Base-by-base conservation (phyloP, 2,329 filamentous ascomycete genomes). In the Cercospora sesami region DNA sequence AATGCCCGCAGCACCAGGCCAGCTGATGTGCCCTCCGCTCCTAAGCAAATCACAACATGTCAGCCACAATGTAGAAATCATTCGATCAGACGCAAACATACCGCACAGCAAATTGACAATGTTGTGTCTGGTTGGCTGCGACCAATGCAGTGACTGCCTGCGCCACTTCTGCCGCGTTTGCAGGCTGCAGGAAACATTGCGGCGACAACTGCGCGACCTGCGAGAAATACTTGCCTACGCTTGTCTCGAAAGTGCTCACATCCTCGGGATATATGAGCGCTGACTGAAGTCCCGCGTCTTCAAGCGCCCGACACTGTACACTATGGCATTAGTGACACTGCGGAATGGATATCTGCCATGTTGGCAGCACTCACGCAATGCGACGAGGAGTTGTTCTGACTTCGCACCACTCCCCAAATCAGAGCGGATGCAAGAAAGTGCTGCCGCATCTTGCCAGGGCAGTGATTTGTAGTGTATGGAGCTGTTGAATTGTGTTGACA, bases 21-120 rank as follows among this genome's bases (percentile, higher is more conserved):
- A 73, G 31, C 68, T 66, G 30, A 69, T 72, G 60, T 76, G 74
- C 5, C 74, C 74, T 16, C 74, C 74, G 31, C 70, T 71, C 16
- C 66, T 53, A 10, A 10, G 12, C 2, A 31, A 21, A 58, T 16
- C 48, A 8, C 33, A 30, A 9, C 16, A 21, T 58, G 2, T 33
- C 55, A 58, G 55, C 18, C 3, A 16, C 28, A 26, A 26, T 28
- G 6, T 3, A 7, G 48, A 23, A 14, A 5, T 26, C 9, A 6
- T 53, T 26, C 48, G 5, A 62, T 45, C 10, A 9, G 12, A 31
- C 33, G 14, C 8, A 16, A 12, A 45, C 61, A 14, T 26, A 66
- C 59, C 71, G 67, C 3, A 73, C 66, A 3, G 72, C 73, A 53
- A 75, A 74, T 12, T 66, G 60, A 21, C 69, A 71, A 65, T 51